phyloP scores from a whole-genome alignment of 768 basidiomycete species.

The button mushroom (Agaricus bisporus) region DNA sequence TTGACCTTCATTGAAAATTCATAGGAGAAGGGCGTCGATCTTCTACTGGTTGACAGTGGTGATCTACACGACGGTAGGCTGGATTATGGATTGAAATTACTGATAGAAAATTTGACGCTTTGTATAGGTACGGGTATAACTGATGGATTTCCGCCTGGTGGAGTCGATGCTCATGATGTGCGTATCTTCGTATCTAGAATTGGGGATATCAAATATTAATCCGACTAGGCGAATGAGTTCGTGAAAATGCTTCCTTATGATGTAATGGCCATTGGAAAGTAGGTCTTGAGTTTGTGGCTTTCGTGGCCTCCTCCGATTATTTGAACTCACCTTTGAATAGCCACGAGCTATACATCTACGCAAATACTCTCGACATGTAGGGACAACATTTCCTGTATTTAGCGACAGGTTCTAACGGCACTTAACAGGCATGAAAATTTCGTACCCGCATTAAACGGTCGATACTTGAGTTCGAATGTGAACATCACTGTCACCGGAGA shows the following conservation, averaged over 20 bases:
- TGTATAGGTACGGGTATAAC: conserved; percentile 65
- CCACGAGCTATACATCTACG: conserved; percentile 79
- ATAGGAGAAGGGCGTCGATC: conserved; percentile 68
- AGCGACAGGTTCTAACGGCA: background rate
- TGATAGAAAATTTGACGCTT: background rate
- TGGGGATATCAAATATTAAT: background rate
- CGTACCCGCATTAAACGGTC: conserved; percentile 56
- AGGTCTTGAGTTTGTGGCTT: conserved; percentile 17
- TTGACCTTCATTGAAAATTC: background rate
- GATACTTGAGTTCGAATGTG: conserved; percentile 80
- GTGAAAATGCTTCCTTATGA: conserved; percentile 74
- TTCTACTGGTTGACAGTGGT: conserved; percentile 79
- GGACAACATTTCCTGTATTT: conserved; percentile 7
- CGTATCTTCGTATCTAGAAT: conserved; percentile 10
- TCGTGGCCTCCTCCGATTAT: background rate
- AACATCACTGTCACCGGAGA: conserved; percentile 67
- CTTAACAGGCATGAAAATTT: conserved; percentile 54
- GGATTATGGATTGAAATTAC: background rate
- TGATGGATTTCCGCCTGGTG: conserved; percentile 67
- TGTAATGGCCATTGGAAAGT: conserved; percentile 81
- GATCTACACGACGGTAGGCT: conserved; percentile 61
- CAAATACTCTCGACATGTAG: conserved; percentile 61
- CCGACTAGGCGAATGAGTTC: conserved; percentile 60
- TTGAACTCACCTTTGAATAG: conserved; percentile 24
- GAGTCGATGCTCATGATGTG: conserved; percentile 70